Evolutionary conservation across 108 stramenopile species (phyloP).

Genomic region (Hondaea fermentalgiana): DNA sequence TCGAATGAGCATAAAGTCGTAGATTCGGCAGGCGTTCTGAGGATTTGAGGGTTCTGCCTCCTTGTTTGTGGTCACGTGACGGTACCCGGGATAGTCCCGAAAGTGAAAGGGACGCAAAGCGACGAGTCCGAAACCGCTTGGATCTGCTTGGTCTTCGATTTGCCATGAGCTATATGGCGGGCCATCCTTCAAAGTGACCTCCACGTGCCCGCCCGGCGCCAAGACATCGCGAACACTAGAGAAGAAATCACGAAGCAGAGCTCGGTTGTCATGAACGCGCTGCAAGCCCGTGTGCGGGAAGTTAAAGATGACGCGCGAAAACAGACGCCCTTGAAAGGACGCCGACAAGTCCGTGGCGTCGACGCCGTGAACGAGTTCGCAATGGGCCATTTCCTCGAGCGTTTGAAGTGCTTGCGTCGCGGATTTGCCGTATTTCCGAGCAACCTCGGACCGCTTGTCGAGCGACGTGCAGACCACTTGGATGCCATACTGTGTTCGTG

Average conservation of each 20-base stretch:
- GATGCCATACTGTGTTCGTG: neutral
- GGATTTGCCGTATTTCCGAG: neutral
- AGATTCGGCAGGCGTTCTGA: neutral
- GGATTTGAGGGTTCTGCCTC: conserved; percentile 11
- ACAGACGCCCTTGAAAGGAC: neutral
- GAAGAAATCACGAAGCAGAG: conserved; percentile 38
- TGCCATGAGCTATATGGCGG: conserved; percentile 37
- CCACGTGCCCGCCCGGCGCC: conserved; percentile 22
- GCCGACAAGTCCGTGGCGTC: neutral
- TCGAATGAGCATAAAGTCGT: neutral
- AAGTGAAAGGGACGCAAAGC: conserved; percentile 32
- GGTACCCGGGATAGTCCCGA: conserved; percentile 34
- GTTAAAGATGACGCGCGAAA: conserved; percentile 39
- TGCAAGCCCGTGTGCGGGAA: conserved; percentile 42
- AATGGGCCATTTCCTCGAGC: neutral
- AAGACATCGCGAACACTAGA: conserved; percentile 22
- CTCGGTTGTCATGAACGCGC: conserved; percentile 39
- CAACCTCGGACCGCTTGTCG: neutral
- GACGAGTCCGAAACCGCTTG: conserved; percentile 25
- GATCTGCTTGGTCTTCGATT: conserved; percentile 28
- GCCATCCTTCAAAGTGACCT: conserved; percentile 36
- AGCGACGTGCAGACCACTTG: neutral
- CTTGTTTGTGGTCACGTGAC: conserved; percentile 38
- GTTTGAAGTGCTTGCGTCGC: neutral
- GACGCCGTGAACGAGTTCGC: neutral